Evolutionary conservation across 2,329 filamentous ascomycete genomes (phyloP).

Genomic region (Calycina marina): DNA sequence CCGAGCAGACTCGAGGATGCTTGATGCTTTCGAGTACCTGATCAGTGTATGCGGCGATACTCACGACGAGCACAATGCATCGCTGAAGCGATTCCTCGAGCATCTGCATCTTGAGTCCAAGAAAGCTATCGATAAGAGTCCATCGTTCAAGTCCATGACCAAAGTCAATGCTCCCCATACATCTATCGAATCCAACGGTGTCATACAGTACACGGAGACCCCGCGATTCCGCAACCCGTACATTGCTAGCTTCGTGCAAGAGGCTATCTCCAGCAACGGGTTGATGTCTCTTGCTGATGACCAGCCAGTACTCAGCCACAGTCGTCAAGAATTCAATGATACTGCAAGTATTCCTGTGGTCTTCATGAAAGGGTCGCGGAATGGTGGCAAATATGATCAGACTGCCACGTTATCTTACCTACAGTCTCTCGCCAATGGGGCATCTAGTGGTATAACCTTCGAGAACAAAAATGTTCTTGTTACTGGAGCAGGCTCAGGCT

Average conservation of each 20-base stretch:
- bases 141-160: constrained; percentile 91
- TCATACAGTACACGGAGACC: constrained; percentile 80
- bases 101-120: constrained; percentile 96
- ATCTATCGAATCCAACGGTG: constrained; percentile 81
- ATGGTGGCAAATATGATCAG: background rate
- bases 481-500: constrained; percentile 91
- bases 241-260: constrained; percentile 93
- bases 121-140: constrained; percentile 69
- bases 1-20: constrained; percentile 83
- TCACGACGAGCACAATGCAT: constrained; percentile 89
- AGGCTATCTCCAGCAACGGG: constrained; percentile 55
- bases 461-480: constrained; percentile 86
- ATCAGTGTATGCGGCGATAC: constrained; percentile 97
- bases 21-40: constrained; percentile 99
- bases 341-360: no score
- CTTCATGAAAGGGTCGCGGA: no score
- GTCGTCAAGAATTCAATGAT: no score
- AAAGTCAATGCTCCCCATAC: constrained; percentile 85
- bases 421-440: background rate
- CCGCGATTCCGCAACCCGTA: constrained; percentile 83
- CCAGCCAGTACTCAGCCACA: constrained; percentile 27
- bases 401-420: background rate
- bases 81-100: constrained; percentile 87
- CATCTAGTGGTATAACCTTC: constrained; percentile 61
- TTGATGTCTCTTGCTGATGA: constrained; percentile 40